phyloP scores from a whole-genome alignment of 1,284 basidiomycete genomes.

The Ganoderma sp. region DNA sequence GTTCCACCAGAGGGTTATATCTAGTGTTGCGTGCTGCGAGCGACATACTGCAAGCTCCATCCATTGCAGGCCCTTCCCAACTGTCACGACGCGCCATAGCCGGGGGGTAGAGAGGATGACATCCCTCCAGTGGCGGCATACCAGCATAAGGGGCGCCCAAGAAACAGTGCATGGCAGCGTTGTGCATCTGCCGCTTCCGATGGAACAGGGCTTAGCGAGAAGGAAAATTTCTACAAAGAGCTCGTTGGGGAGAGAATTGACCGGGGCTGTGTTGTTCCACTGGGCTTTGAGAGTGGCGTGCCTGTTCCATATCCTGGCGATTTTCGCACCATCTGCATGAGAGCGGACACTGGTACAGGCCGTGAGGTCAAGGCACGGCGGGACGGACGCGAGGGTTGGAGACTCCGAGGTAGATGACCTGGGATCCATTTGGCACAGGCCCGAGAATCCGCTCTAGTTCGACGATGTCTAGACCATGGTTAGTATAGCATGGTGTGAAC shows the following conservation, averaged over 20 bases:
- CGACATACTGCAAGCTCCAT: background rate
- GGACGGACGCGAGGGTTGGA: background rate
- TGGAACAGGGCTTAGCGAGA: background rate
- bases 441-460: background rate
- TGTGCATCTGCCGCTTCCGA: background rate
- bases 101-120: background rate
- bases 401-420: background rate
- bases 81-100: background rate
- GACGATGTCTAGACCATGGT: background rate
- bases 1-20: background rate
- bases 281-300: background rate
- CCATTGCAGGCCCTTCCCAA: background rate
- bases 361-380: background rate
- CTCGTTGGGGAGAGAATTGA: slow-evolving; percentile 1
- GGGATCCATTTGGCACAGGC: background rate
- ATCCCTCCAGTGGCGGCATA: background rate
- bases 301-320: background rate
- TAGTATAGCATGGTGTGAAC: background rate
- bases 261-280: background rate
- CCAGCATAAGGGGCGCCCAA: background rate
- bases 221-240: background rate
- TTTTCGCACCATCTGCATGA: background rate
- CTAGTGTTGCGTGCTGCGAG: background rate
- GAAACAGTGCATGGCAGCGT: background rate
- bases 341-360: background rate